A percentile compares a stretch with the other conserved stretches of the same genome.
Conservation (phyloP, 768 basidiomycete genomes). For the Dacryopinax spathularia region DNA sequence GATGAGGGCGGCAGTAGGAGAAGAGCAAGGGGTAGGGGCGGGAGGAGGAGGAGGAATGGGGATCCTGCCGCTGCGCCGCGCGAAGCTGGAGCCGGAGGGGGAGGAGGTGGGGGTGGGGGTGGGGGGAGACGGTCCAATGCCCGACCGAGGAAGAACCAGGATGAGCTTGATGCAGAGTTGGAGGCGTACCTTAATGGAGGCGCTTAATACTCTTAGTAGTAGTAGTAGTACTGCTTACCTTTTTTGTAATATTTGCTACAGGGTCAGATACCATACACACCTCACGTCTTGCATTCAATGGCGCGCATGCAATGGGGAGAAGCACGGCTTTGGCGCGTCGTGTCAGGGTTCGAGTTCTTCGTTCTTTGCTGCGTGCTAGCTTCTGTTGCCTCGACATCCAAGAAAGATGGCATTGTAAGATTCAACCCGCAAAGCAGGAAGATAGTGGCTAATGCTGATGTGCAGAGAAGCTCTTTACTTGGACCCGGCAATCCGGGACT, state of each 20-base stretch:
- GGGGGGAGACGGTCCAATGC: conserved; percentile 20
- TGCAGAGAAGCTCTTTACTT: conserved; percentile 46
- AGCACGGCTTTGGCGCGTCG: neutral
- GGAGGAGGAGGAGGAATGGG: conserved; percentile 17
- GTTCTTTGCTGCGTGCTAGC: neutral
- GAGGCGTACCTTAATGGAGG: conserved; percentile 49
- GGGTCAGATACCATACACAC: neutral
- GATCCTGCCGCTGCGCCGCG: conserved; percentile 17
- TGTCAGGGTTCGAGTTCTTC: neutral
- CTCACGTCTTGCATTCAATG: neutral
- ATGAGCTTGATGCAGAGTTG: conserved; percentile 70
- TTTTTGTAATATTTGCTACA: neutral
- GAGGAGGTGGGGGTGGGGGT: conserved; percentile 10
- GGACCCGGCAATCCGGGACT: conserved; percentile 90
- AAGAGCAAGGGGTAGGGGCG: conserved; percentile 10
- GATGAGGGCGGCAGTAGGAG: no score
- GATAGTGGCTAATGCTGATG: neutral
- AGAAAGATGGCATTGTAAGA: neutral
- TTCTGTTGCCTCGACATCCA: neutral
- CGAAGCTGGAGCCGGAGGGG: conserved; percentile 21
- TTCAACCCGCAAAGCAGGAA: neutral
- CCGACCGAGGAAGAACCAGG: conserved; percentile 44
- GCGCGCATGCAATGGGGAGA: no score
- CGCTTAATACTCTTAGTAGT: no score
- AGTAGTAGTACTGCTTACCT: neutral